Evolutionary conservation across 2,329 filamentous ascomycete species (phyloP).

Genomic region (Phyllosticta capitalensis): DNA sequence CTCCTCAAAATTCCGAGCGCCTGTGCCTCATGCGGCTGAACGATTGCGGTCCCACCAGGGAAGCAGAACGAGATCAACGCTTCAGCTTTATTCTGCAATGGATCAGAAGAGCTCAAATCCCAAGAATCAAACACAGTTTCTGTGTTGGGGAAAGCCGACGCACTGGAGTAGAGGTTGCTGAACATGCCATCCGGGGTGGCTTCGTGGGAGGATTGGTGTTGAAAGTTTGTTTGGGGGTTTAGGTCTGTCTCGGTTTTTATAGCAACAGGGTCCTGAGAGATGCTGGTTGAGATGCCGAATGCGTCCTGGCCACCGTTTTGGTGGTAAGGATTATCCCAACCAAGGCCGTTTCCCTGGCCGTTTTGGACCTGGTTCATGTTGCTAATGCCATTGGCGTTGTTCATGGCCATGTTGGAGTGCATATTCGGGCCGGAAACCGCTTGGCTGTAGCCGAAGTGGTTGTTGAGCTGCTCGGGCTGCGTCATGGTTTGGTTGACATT

Average conservation of each 20-base stretch:
- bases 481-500: conserved; percentile 3
- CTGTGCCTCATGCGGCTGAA: conserved; percentile 29
- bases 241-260: conserved; percentile 36
- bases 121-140: conserved; percentile 30
- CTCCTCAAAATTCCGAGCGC: conserved; percentile 42
- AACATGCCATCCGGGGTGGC: conserved; percentile 39
- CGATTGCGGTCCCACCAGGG: conserved; percentile 22
- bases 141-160: conserved; percentile 32
- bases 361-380: conserved; percentile 27
- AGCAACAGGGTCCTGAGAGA: conserved; percentile 35
- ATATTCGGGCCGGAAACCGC: conserved; percentile 22
- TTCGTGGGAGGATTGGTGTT: conserved; percentile 30
- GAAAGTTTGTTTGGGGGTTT: conserved; percentile 30
- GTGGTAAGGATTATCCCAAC: conserved; percentile 38
- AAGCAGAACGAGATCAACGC: conserved; percentile 43
- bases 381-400: conserved; percentile 26
- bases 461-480: conserved; percentile 7
- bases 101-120: conserved; percentile 34
- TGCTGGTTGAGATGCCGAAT: conserved; percentile 37
- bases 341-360: conserved; percentile 29
- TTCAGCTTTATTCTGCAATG: conserved; percentile 36
- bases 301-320: conserved; percentile 34
- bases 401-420: conserved; percentile 25
- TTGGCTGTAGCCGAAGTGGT: conserved; percentile 24
- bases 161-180: conserved; percentile 38